Evolutionary conservation across 1,139 yeast species (phyloP).

Genomic region (Meyerozyma smithsonii): DNA sequence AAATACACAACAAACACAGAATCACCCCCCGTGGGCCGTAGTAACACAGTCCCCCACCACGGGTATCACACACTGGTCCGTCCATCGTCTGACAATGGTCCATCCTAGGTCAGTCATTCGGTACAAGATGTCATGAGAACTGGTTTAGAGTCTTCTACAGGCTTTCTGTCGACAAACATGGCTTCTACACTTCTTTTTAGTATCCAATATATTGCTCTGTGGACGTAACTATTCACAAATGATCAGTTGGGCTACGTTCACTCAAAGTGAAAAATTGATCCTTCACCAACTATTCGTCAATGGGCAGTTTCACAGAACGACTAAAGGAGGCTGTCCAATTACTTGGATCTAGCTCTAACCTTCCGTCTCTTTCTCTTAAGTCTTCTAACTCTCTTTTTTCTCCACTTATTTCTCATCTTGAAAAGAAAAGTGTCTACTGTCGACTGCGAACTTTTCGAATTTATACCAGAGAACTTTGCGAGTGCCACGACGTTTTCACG

Average conservation of each 20-base stretch:
- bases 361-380: constrained; percentile 99
- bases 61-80: no score
- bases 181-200: background rate
- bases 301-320: background rate
- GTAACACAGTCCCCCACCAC: no score
- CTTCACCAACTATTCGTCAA: constrained; percentile 1
- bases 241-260: background rate
- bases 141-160: no score
- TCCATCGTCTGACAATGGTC: no score
- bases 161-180: no score
- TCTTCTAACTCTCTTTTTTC: constrained; percentile 99
- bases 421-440: constrained; percentile 25
- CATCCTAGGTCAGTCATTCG: no score
- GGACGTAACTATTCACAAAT: constrained; percentile 2
- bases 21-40: no score
- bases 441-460: constrained; percentile 12
- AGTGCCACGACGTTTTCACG: background rate
- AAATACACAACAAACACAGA: no score
- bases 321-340: constrained; percentile 46
- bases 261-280: constrained; percentile 1
- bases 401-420: constrained; percentile 90
- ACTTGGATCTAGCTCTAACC: constrained; percentile 99
- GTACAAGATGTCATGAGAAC: no score
- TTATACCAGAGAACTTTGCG: constrained; percentile 14
- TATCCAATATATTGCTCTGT: constrained; percentile 1